These are phyloP conservation scores for Paracoccidioides lutzii DNA, from an alignment of 2,329 filamentous ascomycete species.

Conservation along the genomic window DNA sequence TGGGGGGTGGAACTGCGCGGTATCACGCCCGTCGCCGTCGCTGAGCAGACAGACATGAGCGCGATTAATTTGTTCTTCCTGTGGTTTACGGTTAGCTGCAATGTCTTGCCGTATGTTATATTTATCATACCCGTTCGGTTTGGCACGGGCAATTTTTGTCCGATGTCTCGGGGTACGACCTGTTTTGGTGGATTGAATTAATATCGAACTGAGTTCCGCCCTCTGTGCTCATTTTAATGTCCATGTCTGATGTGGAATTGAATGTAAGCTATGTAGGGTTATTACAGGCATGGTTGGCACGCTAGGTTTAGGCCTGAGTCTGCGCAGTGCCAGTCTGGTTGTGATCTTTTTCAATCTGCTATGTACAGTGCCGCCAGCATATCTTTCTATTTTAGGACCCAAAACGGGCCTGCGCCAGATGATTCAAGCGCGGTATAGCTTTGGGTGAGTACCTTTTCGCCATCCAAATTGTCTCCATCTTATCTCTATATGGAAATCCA, in stretches of 20 bases:
- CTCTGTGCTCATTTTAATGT: background rate
- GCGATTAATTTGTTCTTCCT: slow-evolving; percentile 42
- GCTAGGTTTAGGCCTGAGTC: slow-evolving; percentile 9
- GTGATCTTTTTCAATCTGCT: slow-evolving; percentile 21
- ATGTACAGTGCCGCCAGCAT: slow-evolving; percentile 14
- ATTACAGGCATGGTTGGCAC: slow-evolving; percentile 12
- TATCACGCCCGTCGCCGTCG: slow-evolving; percentile 43
- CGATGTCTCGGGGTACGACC: too few species aligned
- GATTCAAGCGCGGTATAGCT: slow-evolving; percentile 19
- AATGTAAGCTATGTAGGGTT: slow-evolving; percentile 1
- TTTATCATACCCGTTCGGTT: too few species aligned
- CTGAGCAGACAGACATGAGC: slow-evolving; percentile 41
- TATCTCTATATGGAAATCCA: too few species aligned
- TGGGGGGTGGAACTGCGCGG: slow-evolving; percentile 42
- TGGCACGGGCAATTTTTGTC: too few species aligned
- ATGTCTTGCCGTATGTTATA: slow-evolving; percentile 42
- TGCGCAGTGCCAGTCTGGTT: slow-evolving; percentile 10
- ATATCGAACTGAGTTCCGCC: background rate
- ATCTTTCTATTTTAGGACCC: slow-evolving; percentile 17
- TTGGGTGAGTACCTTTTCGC: slow-evolving; percentile 12
- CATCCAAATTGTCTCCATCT: too few species aligned
- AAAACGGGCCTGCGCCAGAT: slow-evolving; percentile 20
- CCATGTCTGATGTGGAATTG: background rate
- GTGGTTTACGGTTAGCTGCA: slow-evolving; percentile 47
- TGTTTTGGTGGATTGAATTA: background rate